Evolutionary conservation across 495 filamentous ascomycete genomes (phyloP), one percentile per base, ranked within the genome.

Genomic region (Melanomma pulvis-pyrius): DNA sequence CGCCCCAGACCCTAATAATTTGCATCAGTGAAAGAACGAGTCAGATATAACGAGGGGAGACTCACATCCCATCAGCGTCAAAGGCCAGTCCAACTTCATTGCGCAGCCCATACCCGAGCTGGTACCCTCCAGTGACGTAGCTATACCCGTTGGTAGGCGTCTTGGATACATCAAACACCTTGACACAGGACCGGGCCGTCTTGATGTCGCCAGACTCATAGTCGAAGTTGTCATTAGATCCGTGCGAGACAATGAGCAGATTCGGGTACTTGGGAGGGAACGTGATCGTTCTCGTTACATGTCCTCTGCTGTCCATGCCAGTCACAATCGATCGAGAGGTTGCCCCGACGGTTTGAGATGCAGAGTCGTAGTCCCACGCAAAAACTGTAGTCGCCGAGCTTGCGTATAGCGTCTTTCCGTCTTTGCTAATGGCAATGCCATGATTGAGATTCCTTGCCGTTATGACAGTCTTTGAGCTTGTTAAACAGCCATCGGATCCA

Each of bases 321-420:
- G 28, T 65, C 1, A 72, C 41, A 36, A 72, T 39, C 0, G 50
- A 34, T 15, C 30, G 54, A 3, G 52, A 44, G 0, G 32, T 26
- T 1, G 24, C 59, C 0, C 15, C 19, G 24, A 67, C 50, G 24
- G 32, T 59, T 55, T 46, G 54, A 9, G 65, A 61, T 12, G 65
- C 59, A 1, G 65, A 28, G 34, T 68, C 55, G 36, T 72, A 72
- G 13, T 25, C 21, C 52, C 55, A 72, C 0, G 53, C 46, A 30
- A 28, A 69, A 3, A 72, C 69, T 1, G 55, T 25, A 8, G 64
- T 65, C 25, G 66, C 47, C 8, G 65, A 65, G 48, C 65, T 69
- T 2, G 65, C 69, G 36, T 72, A 72, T 26, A 72, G 46, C 1
- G 65, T 69, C 61, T 72, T 72, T 17, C 69, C 69, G 49, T 72